Base-by-base conservation (phyloP, 148 eudicot species). In the Chenopodium album region DNA sequence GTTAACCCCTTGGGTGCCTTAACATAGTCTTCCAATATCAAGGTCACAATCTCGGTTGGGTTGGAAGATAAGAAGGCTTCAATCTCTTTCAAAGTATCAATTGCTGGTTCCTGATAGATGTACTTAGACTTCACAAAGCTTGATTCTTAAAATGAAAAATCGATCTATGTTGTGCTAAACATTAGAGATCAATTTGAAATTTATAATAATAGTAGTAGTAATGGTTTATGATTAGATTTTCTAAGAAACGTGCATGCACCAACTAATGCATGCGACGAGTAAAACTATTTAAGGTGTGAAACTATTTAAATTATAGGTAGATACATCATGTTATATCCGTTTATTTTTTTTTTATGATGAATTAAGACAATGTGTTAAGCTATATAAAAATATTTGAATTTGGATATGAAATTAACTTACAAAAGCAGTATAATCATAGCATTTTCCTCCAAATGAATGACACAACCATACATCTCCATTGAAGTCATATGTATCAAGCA, bases 401-500 rank as follows among this genome's bases (percentile, higher is more conserved):
- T 28, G 47, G 2, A 77, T n/a, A 77, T n/a, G 12, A 22, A 32
- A 4, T 5, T 16, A n/a, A 77, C 94, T 87, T 85, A 92, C 98
- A 85, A 90, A 94, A 48, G 93, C 92, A 9, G 98, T 94, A 78
- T 34, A 87, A 59, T 90, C 88, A 56, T 86, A 75, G 82, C 98
- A 94, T 84, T 89, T 22, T 76, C 97, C 94, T 66, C 86, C 87
- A 52, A 85, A 91, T 47, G 98, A 94, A 85, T 94, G 98, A 85
- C 98, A 94, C 79, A 94, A 65, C 97, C 98, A 94, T 32, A 94
- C 84, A 80, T 87, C 91, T 41, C 90, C 94, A 5, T 90, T 72
- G 46, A 86, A 94, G 82, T 94, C 97, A 13, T 92, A 94, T 4
- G 90, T 88, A 48, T 94, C 98, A 0, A 94, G 94, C 97, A 94